Base-by-base conservation (phyloP, 805 yeast genomes). In the Candida maltosa region DNA sequence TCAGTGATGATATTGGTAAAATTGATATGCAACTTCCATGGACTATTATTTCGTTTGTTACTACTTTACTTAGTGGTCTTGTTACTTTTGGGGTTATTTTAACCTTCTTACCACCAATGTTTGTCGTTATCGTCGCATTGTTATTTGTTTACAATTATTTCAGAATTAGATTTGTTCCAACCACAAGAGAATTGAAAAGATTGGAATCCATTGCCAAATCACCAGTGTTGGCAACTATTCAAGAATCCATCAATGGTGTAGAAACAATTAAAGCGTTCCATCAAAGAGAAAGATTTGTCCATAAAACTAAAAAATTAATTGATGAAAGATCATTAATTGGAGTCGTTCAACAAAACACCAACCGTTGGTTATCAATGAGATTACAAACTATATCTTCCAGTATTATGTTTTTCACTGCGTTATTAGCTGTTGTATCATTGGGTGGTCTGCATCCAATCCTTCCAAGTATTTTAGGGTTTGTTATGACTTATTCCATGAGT, bases 361-460 rank as follows among this genome's bases (percentile, higher is more conserved):
- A 56, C 37, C 50, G 68, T 37, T 64, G 70, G 70, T 50, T 62
- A 29, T 52, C 61, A 4, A 52, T 61, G 52, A 52, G 70, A 40
- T 54, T 64, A 31, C 67, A 60, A 44, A 49, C 56, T 5, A 56
- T 63, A 26, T 60, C 68, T 10, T 54, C 67, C 1, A 22, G 56
- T 27, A 51, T 62, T 16, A 54, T 62, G n/a, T 59, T 52, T 40
- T 34, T 50, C 11, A 45, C 61, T 4, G 47, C 67, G 1, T 34
- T 59, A 16, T 40, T 62, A 32, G 47, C 58, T 18, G 46, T 60
- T 29, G 36, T 38, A n/a, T 45, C 62, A 7, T 47, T 59, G 25
- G 48, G 47, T 18, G 49, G 54, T 5, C 35, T 31, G 3, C 44
- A 33, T 18, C 52, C 52, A 7, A 44, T 63, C 12, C 51, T 50